Conservation (phyloP, 108 stramenopile species). For the Cyclotella baltica region DNA sequence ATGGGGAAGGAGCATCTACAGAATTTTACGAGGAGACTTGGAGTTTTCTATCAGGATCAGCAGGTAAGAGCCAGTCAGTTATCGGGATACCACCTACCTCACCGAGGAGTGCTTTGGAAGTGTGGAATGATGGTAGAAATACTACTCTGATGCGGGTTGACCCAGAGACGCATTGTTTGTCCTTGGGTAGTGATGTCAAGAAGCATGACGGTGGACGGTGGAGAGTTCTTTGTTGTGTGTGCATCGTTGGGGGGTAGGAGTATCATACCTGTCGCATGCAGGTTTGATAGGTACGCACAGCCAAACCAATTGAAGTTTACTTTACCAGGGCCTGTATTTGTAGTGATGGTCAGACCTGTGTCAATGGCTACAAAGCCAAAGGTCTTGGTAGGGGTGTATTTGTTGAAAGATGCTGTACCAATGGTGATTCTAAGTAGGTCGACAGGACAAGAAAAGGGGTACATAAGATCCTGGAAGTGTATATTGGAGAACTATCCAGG, state of each 20-base stretch:
- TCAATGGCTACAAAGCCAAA: no score
- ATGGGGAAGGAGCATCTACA: background rate
- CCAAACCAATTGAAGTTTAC: background rate
- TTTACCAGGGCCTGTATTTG: background rate
- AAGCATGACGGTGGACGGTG: slow-evolving; percentile 7
- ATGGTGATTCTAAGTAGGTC: no score
- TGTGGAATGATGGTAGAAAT: background rate
- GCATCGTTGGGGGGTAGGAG: background rate
- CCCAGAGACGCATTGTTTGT: slow-evolving; percentile 1
- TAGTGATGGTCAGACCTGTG: background rate
- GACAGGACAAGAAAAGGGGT: no score
- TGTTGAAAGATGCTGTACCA: no score
- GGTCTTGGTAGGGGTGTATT: no score
- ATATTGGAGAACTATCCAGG: no score
- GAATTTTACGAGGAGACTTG: background rate
- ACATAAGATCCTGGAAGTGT: no score
- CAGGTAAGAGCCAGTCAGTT: slow-evolving; percentile 3
- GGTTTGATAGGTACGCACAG: background rate
- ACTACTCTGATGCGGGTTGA: background rate
- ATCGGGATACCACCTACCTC: background rate
- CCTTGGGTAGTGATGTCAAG: background rate
- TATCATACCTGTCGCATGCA: background rate
- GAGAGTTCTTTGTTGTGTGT: background rate
- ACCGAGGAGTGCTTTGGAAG: background rate
- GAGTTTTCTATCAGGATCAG: no score